phyloP scores from a whole-genome alignment of 75 land plant genomes.

The Gnetum montanum region DNA sequence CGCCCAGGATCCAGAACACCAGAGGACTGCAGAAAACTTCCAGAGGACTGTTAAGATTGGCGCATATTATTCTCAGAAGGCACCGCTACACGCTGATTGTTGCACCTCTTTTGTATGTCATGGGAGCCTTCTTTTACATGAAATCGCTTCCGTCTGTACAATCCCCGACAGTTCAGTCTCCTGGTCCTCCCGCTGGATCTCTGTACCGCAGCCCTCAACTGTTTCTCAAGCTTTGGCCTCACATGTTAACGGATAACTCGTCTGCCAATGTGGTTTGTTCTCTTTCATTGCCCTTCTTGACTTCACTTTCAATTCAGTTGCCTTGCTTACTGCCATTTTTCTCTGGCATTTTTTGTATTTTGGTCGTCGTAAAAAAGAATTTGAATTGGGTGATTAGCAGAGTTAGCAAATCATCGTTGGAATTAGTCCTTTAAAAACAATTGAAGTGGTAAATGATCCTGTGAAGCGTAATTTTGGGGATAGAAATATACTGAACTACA shows the following conservation, averaged over 20 bases:
- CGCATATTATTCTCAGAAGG: slow-evolving; percentile 14
- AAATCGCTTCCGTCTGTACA: slow-evolving; percentile 33
- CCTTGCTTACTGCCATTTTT: background rate
- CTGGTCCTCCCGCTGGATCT: slow-evolving; percentile 57
- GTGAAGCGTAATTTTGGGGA: too few relatives aligned
- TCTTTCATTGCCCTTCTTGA: background rate
- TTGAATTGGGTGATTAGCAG: background rate
- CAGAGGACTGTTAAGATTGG: too few relatives aligned
- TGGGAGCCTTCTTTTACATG: slow-evolving; percentile 56
- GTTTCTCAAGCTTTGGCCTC: slow-evolving; percentile 66
- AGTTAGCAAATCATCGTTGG: too few relatives aligned
- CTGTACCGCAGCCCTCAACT: slow-evolving; percentile 71
- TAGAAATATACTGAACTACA: too few relatives aligned
- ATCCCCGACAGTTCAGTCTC: slow-evolving; percentile 7
- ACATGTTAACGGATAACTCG: slow-evolving; percentile 37
- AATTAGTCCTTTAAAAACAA: too few relatives aligned
- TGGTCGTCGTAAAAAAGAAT: background rate
- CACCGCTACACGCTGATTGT: slow-evolving; percentile 34
- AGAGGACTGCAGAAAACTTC: too few relatives aligned
- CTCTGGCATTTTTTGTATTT: too few relatives aligned
- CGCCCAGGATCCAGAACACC: too few relatives aligned
- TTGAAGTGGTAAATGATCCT: too few relatives aligned
- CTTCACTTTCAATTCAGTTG: background rate
- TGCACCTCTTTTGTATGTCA: slow-evolving; percentile 60
- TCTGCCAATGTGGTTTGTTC: slow-evolving; percentile 28